A percentile compares a stretch with the other conserved stretches of the same genome.
Evolutionary conservation across 345 rosid genomes (phyloP).

Genomic region (Eucalyptus pauciflora): DNA sequence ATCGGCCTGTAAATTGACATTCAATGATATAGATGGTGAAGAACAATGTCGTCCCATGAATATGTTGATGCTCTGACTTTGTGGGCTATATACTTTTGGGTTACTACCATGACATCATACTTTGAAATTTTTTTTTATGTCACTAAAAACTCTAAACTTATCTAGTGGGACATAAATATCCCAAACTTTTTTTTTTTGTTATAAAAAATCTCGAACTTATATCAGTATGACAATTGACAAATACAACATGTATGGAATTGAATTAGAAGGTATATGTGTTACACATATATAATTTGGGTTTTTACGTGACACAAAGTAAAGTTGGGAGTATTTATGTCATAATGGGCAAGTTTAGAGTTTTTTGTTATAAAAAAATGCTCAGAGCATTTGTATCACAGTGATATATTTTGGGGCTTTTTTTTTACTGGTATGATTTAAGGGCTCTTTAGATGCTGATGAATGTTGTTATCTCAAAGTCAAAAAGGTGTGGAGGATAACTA

Average conservation of each 20-base stretch:
- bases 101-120: too few species aligned
- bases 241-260: too few species aligned
- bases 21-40: not conserved
- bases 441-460: not conserved
- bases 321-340: not conserved
- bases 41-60: not conserved
- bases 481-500: not conserved
- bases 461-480: not conserved
- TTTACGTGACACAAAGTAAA: not conserved
- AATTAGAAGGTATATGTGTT: not conserved
- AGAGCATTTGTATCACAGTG: not conserved
- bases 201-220: too few species aligned
- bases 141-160: not conserved
- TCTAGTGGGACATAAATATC: not conserved
- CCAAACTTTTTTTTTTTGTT: too few species aligned
- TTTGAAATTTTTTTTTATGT: too few species aligned
- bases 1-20: not conserved
- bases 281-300: not conserved
- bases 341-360: not conserved
- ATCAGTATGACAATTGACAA: too few species aligned
- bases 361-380: too few species aligned
- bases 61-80: not conserved
- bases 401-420: too few species aligned
- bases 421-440: not conserved
- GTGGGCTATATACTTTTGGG: not conserved